Evolutionary conservation across 805 yeast species (phyloP), one percentile per base, ranked within the genome.

Genomic region (Candida sanyiensis): DNA sequence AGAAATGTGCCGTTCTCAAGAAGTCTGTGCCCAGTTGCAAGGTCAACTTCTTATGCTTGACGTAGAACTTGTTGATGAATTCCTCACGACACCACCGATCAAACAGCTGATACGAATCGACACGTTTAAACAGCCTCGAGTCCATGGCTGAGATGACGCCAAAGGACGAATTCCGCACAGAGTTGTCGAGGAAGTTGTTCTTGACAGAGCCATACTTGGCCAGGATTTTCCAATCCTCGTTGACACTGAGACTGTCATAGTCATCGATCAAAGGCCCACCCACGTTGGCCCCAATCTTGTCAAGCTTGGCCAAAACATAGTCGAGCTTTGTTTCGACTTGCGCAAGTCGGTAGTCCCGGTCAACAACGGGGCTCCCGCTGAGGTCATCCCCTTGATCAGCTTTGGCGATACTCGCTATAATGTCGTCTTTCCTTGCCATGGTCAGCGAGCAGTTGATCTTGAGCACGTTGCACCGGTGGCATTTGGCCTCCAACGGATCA

Each of bases 381-480:
- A n/a, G n/a, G n/a, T n/a, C n/a, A n/a, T n/a, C n/a, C n/a, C 19
- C 16, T n/a, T 25, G 30, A 24, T 37, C 40, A 12, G 43, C 45
- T 16, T 44, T 50, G 3, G 27, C 35, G 18, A 49, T 42, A 9
- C 45, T 35, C 19, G n/a, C 35, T 13, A 44, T 25, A 12, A 54
- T 52, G 38, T 60, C 59, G 6, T 51, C 51, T 12, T 47, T 50
- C 29, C 54, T 49, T 40, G 55, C 62, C 16, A 43, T 45, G 3
- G 72, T 61, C 29, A 75, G 48, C 0, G 79, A 72, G 44, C 83
- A 77, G 1, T 61, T 64, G 7, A 74, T 48, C 30, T 68, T 55
- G 28, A 76, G 49, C 21, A 74, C 64, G 30, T 57, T 59, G 45
- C 83, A 77, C 21, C 81, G 60, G 40, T 72, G 73, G 47, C 83